Percentiles rank a stretch among this genome's conserved stretches.
Evolutionary conservation across 1,284 basidiomycete species (phyloP).

Genomic region (Puccinia hordei): DNA sequence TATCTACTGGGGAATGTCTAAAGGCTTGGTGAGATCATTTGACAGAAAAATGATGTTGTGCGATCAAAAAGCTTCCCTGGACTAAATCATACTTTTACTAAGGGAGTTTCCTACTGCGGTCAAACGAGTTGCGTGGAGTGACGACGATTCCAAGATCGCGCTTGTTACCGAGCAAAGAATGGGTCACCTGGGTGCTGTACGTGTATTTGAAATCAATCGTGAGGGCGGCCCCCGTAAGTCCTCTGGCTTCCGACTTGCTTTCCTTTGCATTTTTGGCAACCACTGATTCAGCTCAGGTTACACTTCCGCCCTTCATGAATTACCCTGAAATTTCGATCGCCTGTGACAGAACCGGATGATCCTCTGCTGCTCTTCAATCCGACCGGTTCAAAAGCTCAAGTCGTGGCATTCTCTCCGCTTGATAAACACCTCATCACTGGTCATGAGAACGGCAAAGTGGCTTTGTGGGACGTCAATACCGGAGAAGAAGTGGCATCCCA

Average conservation of each 20-base stretch:
- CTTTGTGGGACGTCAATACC: constrained; percentile 77
- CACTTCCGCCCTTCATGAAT: neutral
- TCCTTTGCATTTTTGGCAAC: neutral
- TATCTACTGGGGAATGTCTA: constrained; percentile 81
- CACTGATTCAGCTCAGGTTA: neutral
- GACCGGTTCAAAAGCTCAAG: constrained; percentile 90
- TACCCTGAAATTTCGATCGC: neutral
- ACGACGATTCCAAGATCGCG: constrained; percentile 79
- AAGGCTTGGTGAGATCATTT: constrained; percentile 52
- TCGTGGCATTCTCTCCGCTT: constrained; percentile 83
- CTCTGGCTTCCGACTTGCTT: constrained; percentile 61
- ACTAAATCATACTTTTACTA: neutral
- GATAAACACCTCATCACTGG: constrained; percentile 82
- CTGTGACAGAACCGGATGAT: constrained; percentile 69
- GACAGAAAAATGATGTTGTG: neutral
- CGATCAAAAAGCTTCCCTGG: constrained; percentile 60
- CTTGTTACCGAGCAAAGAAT: constrained; percentile 97
- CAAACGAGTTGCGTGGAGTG: constrained; percentile 88
- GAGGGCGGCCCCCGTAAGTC: constrained; percentile 69
- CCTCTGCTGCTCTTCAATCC: constrained; percentile 79
- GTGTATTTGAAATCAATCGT: constrained; percentile 83
- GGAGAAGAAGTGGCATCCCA: constrained; percentile 80
- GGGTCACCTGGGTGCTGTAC: constrained; percentile 79
- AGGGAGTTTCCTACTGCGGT: constrained; percentile 99
- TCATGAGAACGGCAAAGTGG: constrained; percentile 95